These are phyloP conservation scores for Phytophthora melonis DNA, from an alignment of 352 stramenopile species.

Conservation along the genomic window DNA sequence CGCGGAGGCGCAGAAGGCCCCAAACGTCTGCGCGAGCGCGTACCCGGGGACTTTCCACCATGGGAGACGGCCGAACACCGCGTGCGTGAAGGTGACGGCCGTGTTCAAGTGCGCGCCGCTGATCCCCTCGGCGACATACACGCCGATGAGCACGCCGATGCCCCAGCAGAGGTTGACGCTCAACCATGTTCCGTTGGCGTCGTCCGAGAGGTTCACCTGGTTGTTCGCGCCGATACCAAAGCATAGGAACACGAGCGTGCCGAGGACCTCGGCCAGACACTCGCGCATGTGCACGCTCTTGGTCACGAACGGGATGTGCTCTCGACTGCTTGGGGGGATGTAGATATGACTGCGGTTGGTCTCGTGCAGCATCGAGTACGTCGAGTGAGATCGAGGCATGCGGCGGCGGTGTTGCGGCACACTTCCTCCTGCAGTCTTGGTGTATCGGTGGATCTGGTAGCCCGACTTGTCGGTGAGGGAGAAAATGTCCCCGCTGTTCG, in stretches of 20 bases:
- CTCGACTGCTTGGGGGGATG: conserved; percentile 14
- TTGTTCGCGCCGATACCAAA: conserved; percentile 65
- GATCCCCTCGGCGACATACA: conserved; percentile 54
- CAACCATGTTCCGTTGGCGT: conserved; percentile 60
- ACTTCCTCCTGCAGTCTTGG: conserved; percentile 13
- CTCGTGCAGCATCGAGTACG: conserved; percentile 31
- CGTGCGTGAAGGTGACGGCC: conserved; percentile 57
- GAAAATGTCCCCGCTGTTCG: conserved; percentile 37
- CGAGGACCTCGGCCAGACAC: conserved; percentile 60
- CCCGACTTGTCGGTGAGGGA: conserved; percentile 41
- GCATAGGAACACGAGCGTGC: conserved; percentile 57
- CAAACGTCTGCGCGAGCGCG: conserved; percentile 43
- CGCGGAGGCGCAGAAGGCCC: conserved; percentile 48
- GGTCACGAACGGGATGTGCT: conserved; percentile 41
- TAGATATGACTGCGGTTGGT: conserved; percentile 36
- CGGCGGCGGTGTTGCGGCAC: conserved; percentile 17
- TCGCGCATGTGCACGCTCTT: conserved; percentile 54
- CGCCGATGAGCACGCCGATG: conserved; percentile 45
- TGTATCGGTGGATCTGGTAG: conserved; percentile 25
- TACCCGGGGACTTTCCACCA: conserved; percentile 61
- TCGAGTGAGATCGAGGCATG: conserved; percentile 24
- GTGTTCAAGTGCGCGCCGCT: conserved; percentile 68
- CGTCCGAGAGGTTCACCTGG: conserved; percentile 56
- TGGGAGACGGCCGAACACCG: conserved; percentile 46
- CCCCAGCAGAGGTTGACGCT: conserved; percentile 61